Evolutionary conservation across 2,329 filamentous ascomycete genomes (phyloP).

Genomic region (Colletotrichum agaves): DNA sequence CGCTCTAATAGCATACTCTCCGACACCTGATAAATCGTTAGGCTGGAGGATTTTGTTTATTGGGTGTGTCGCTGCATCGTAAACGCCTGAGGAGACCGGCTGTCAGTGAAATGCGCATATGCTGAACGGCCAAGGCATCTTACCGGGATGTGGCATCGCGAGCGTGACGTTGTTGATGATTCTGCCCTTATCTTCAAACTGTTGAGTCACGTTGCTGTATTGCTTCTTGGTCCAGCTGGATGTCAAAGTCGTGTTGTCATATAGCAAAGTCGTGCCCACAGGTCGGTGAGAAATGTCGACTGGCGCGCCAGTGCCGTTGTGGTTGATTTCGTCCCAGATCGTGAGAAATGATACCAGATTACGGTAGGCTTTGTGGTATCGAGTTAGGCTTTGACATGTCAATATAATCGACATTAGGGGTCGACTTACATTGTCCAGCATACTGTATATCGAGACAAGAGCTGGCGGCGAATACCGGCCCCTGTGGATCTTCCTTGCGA

Average conservation of each 20-base stretch:
- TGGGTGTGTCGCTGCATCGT: conserved; percentile 69
- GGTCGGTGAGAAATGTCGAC: conserved; percentile 62
- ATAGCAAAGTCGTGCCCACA: conserved; percentile 69
- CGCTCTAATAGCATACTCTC: conserved; percentile 74
- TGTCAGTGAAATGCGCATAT: neutral
- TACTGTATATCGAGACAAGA: conserved; percentile 78
- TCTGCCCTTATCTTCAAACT: conserved; percentile 61
- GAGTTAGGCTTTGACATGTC: conserved; percentile 6
- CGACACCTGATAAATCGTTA: conserved; percentile 70
- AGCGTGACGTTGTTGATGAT: conserved; percentile 81
- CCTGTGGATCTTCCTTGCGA: conserved; percentile 49
- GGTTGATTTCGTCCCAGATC: conserved; percentile 63
- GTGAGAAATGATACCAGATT: conserved; percentile 72
- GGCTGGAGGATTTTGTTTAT: conserved; percentile 78
- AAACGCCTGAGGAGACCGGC: conserved; percentile 58
- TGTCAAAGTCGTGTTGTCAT: conserved; percentile 77
- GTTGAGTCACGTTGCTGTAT: conserved; percentile 61
- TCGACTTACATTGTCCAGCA: conserved; percentile 65
- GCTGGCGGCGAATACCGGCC: conserved; percentile 47
- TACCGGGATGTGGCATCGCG: conserved; percentile 77
- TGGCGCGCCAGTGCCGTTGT: conserved; percentile 54
- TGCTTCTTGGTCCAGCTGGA: conserved; percentile 74
- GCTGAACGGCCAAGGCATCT: neutral
- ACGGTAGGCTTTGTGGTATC: conserved; percentile 62
- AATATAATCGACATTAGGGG: neutral